Base-by-base conservation (phyloP, 345 rosid species). In the Erysimum cheiranthoides region DNA sequence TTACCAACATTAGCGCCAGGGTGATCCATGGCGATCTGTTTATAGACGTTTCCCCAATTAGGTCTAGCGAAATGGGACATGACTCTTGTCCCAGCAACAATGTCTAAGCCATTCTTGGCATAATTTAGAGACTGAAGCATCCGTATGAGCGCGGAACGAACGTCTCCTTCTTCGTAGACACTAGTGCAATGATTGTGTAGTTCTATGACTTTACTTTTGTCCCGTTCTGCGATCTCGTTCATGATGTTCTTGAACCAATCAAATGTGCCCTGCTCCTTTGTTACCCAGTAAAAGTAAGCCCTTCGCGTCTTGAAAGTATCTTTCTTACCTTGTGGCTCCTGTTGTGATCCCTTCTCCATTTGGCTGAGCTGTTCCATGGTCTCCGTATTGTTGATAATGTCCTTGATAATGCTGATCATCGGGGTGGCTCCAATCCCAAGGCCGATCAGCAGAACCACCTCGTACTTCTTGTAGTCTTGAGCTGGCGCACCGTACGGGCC, bases 401-500 rank as follows among this genome's bases (percentile, higher is more conserved):
- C 96, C 79, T 89, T 89, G n/a, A 90, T 69, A 16, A 89, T 87
- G 83, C 96, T 90, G 78, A 90, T 90, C 93, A 90, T 87, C 0
- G 93, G 96, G 5, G 90, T 89, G 40, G 90, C 93, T 54, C 93
- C 96, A 13, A 90, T 90, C 56, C 96, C 93, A 34, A 90, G 80
- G 5, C 92, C 96, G 0, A 87, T 84, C 0, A 90, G 85, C 42
- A 91, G 62, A 16, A 91, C 85, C 31, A 91, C 89, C 52, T 91
- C 85, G 11, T 87, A 89, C 66, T 86, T 77, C 80, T 84, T 82
- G 88, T 87, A 89, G 78, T 88, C 92, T 70, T 91, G 93, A 53
- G 96, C 96, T 31, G 93, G 92, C 57, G 93, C 90, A 5, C 92
- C 92, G 52, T 91, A 89, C n/a, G 96, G 96, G 27, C 92, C 93